Evolutionary conservation across 495 filamentous ascomycete genomes (phyloP).

Genomic region (Penicillium flavigenum): DNA sequence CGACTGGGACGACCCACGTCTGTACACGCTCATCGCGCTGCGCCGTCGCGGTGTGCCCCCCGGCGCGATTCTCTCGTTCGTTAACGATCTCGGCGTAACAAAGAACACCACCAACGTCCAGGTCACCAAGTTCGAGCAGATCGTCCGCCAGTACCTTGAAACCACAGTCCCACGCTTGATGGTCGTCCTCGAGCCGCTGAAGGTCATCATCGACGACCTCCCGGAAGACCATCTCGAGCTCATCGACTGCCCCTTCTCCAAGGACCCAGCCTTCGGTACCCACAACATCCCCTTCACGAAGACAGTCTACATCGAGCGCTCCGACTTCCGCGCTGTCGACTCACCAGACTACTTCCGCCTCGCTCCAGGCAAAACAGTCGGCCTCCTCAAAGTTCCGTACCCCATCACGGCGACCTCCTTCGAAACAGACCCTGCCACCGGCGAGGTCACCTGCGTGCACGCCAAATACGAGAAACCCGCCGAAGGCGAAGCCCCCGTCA

Average conservation of each 20-base stretch:
- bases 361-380: slow-evolving; percentile 85
- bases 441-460: slow-evolving; percentile 56
- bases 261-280: slow-evolving; percentile 54
- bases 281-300: slow-evolving; percentile 74
- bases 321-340: slow-evolving; percentile 86
- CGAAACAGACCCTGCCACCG: slow-evolving; percentile 66
- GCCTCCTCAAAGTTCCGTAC: slow-evolving; percentile 78
- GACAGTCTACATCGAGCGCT: slow-evolving; percentile 87
- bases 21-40: slow-evolving; percentile 86
- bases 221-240: slow-evolving; percentile 63
- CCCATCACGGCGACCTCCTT: slow-evolving; percentile 79
- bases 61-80: slow-evolving; percentile 80
- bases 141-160: slow-evolving; percentile 79
- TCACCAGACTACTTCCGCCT: slow-evolving; percentile 89
- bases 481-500: slow-evolving; percentile 57
- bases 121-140: slow-evolving; percentile 71
- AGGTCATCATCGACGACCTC: slow-evolving; percentile 70
- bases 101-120: slow-evolving; percentile 72
- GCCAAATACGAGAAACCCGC: slow-evolving; percentile 47
- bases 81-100: slow-evolving; percentile 86
- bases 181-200: slow-evolving; percentile 72
- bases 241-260: slow-evolving; percentile 61
- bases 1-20: slow-evolving; percentile 85
- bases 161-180: slow-evolving; percentile 79
- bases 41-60: slow-evolving; percentile 81